phyloP scores from a whole-genome alignment of 106 monocot genomes.

The Dioscorea dumetorum region DNA sequence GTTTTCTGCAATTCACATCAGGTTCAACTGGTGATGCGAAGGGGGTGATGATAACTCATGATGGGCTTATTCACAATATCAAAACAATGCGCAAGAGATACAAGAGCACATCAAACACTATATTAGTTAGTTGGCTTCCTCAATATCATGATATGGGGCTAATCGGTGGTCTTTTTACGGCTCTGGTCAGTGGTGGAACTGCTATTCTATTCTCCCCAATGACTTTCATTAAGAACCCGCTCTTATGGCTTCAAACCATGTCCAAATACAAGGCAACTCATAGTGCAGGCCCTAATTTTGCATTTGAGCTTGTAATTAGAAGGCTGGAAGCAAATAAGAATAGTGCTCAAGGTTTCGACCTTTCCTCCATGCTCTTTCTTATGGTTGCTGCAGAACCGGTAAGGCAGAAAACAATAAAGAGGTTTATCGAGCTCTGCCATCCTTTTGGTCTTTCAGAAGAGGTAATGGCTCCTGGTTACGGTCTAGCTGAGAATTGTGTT shows the following conservation, averaged over 20 bases:
- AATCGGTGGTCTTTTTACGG: constrained; percentile 50
- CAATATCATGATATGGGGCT: constrained; percentile 61
- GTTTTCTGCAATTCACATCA: constrained; percentile 58
- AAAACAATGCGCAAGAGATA: constrained; percentile 42
- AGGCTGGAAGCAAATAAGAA: constrained; percentile 25
- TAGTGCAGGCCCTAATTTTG: constrained; percentile 56
- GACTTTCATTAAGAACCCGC: constrained; percentile 48
- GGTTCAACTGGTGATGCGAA: constrained; percentile 54
- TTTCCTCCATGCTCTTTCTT: constrained; percentile 44
- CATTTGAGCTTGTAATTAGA: constrained; percentile 44
- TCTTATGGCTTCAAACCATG: constrained; percentile 50
- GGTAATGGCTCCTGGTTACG: constrained; percentile 53
- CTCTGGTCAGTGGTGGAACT: constrained; percentile 46
- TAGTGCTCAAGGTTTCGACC: constrained; percentile 17
- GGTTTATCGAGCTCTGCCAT: constrained; percentile 30
- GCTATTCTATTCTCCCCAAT: constrained; percentile 51
- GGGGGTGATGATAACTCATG: constrained; percentile 61
- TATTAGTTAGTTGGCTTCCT: constrained; percentile 54
- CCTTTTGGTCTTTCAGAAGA: constrained; percentile 33
- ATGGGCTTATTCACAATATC: constrained; percentile 45
- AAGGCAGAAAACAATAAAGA: constrained; percentile 50
- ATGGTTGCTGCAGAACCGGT: constrained; percentile 58
- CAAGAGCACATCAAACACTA: constrained; percentile 36
- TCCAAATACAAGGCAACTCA: constrained; percentile 35
- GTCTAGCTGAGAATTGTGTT: constrained; percentile 55